Evolutionary conservation across 1,284 basidiomycete species (phyloP), one percentile per base, ranked within the genome.

Genomic region (Ceratobasidium sp.): DNA sequence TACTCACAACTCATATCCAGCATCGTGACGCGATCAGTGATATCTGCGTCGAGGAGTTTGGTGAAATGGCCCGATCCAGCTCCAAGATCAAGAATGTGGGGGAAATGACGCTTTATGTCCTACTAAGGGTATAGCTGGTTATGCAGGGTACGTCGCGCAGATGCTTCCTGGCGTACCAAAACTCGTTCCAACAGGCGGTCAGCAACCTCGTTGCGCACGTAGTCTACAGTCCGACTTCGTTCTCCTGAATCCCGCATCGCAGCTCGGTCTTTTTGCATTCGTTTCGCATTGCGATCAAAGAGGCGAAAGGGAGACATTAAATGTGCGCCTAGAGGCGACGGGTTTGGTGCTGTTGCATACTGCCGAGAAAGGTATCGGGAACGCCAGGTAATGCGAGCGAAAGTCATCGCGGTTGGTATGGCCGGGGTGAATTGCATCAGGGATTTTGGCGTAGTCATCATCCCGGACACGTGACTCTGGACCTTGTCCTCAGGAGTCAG

Each of bases 1-100:
- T 22, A 78, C 86, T 79, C 82, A 96, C 95, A 84, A 79, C 94
- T 96, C 56, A 91, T 89, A 78, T 99, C 98, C 65, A 98, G 83
- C 92, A 99, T 94, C 58, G 93, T 86, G 14, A 91, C 88, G 80
- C 92, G 94, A 79, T 88, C 83, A 0, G 91, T 89, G 76, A 89
- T 90, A 59, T 90, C 84, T 3, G 85, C 83, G 79, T 95, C 94
- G 41, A 99, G 81, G 39, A 96, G 85, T 80, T 92, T 94, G 0
- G 95, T 89, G 78, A 99, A 90, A 82, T 96, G 94, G 1, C 97
- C 97, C 0, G 97, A 86, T n/a, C 97, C 96, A n/a, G 94, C 90
- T 0, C 96, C 94, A 27, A 98, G 84, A 82, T 99, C 98, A 16
- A 99, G 84, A 24, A 99, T 86, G 1, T 88, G 87, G 59, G 86